A percentile compares a stretch with the other conserved stretches of the same genome.
Evolutionary conservation across 2,329 filamentous ascomycete species (phyloP).

Genomic region (Alternaria arbusti): DNA sequence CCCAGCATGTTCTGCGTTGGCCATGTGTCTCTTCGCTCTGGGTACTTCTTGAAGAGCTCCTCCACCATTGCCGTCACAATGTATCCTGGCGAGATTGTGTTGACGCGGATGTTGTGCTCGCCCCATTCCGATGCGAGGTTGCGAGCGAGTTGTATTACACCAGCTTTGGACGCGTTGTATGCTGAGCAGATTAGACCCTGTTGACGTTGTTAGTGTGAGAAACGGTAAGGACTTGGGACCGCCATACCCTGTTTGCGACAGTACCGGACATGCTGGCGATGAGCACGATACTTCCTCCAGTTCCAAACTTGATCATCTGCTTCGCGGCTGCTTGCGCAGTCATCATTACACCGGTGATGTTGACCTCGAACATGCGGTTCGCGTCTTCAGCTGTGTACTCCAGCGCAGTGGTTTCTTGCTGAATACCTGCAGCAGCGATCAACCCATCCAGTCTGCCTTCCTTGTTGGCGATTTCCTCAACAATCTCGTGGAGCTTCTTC

Average conservation of each 20-base stretch:
- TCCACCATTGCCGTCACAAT: conserved; percentile 86
- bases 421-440: conserved; percentile 75
- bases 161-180: conserved; percentile 80
- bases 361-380: conserved; percentile 68
- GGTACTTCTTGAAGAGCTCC: conserved; percentile 76
- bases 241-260: conserved; percentile 67
- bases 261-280: conserved; percentile 69
- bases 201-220: conserved; percentile 16
- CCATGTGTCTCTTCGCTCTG: conserved; percentile 72
- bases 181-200: conserved; percentile 70
- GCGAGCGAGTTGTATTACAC: conserved; percentile 72
- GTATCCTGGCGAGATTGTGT: conserved; percentile 81
- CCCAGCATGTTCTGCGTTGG: conserved; percentile 84
- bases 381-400: conserved; percentile 73
- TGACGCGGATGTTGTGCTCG: conserved; percentile 74
- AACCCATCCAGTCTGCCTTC: conserved; percentile 80
- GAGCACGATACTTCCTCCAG: conserved; percentile 66
- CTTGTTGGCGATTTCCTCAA: conserved; percentile 71
- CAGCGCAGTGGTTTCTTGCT: conserved; percentile 82
- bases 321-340: conserved; percentile 68
- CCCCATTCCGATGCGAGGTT: conserved; percentile 79
- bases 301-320: conserved; percentile 67
- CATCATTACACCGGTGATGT: conserved; percentile 68
- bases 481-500: conserved; percentile 67
- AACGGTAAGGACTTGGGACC: background rate